Base-by-base conservation (phyloP, 305 asterid species). In the Plantago lanceolata region DNA sequence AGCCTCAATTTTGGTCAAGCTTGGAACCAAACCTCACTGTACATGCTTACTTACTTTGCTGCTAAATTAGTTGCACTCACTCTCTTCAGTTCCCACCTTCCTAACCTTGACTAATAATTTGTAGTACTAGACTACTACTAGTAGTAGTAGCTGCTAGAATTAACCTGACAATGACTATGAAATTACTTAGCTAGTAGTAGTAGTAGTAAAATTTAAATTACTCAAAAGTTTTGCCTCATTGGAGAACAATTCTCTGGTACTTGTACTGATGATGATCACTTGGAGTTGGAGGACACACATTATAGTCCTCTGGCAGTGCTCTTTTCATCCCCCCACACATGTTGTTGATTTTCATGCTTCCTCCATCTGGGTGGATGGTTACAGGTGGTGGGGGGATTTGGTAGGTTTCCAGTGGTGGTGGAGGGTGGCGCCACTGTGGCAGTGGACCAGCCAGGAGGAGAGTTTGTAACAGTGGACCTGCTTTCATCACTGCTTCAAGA, bases 351-450 rank as follows among this genome's bases (percentile, higher is more conserved):
- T 20, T 52, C 28, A 51, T 17, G 17, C 16, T 13, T 54, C 37
- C 37, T 54, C 37, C 37, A 31, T 54, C 59, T 26, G 24, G 59
- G 19, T 54, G 87, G 11, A 83, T 47, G 11, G 51, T 66, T 66
- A 85, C 77, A 37, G 96, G 95, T 14, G 96, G 96, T 2, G 89
- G 84, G 21, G 97, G 97, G 57, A 88, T 82, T 66, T 79, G 83
- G 31, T 62, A 75, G 6, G 83, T 57, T 29, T 88, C 89, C 0
- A 90, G 77, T 0, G 91, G 82, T 16, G 96, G 97, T 21, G 98
- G 98, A 28, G 97, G 97, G 84, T 84, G 87, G 75, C 95, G 91
- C 96, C 97, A 90, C 77, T 77, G 87, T 0, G 96, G 96, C 0
- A 90, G 83, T 20, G 96, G 96, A 1, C 96, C 96, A 28, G 96